phyloP scores from a whole-genome alignment of 305 asterid genomes.

The Caryopteris hybrid region DNA sequence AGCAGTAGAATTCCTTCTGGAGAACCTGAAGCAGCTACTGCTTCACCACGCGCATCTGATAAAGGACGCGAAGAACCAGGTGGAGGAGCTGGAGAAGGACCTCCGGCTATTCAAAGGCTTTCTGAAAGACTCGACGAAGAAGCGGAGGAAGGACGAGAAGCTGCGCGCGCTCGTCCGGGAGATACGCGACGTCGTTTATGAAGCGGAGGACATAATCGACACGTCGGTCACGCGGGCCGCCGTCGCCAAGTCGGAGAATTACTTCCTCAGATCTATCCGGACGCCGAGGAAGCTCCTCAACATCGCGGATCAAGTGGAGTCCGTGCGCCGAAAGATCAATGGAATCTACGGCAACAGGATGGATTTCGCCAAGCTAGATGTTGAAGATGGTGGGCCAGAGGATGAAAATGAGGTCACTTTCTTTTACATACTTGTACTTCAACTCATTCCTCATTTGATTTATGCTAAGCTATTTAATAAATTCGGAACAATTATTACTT shows the following conservation, averaged over 20 bases:
- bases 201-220: slow-evolving; percentile 23
- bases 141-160: slow-evolving; percentile 1
- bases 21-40: neutral
- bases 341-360: slow-evolving; percentile 11
- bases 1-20: neutral
- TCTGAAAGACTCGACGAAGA: slow-evolving; percentile 13
- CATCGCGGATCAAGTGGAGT: slow-evolving; percentile 13
- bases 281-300: neutral
- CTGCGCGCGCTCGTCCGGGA: neutral
- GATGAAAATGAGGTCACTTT: slow-evolving; percentile 19
- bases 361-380: neutral
- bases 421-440: neutral
- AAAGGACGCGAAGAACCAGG: neutral
- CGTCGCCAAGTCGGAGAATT: slow-evolving; percentile 4
- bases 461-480: too few relatives aligned
- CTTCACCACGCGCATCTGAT: neutral
- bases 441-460: too few relatives aligned
- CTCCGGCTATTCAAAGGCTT: slow-evolving; percentile 18
- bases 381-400: neutral
- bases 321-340: neutral
- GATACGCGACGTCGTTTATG: slow-evolving; percentile 16
- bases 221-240: slow-evolving; percentile 22
- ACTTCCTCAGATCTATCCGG: neutral
- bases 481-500: too few relatives aligned
- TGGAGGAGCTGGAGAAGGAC: slow-evolving; percentile 8